Conservation (phyloP, 257 asterid genomes). For the Solanum dulcamara region DNA sequence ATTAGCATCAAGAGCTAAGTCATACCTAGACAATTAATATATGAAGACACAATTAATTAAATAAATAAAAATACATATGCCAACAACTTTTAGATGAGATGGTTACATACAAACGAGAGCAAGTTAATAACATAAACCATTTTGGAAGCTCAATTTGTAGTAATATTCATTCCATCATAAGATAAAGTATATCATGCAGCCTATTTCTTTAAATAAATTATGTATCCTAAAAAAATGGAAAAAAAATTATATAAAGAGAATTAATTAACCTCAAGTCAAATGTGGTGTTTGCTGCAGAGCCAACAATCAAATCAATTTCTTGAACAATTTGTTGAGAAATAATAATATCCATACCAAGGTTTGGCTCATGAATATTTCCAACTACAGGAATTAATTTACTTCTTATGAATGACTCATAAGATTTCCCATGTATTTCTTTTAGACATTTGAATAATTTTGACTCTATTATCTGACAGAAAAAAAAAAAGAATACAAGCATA, state of each 20-base stretch:
- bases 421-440: neutral
- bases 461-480: neutral
- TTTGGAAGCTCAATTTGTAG: too few relatives aligned
- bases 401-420: neutral
- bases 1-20: slow-evolving; percentile 16
- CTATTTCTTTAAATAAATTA: neutral
- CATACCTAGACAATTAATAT: neutral
- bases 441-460: neutral
- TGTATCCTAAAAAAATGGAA: neutral
- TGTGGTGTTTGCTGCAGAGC: neutral
- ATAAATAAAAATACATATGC: accelerated
- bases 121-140: too few relatives aligned
- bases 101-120: neutral
- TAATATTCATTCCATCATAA: too few relatives aligned
- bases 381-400: neutral
- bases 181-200: neutral
- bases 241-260: neutral
- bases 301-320: neutral
- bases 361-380: neutral
- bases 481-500: too few relatives aligned
- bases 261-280: neutral
- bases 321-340: neutral
- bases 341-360: neutral
- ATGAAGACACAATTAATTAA: neutral
- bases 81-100: neutral